Evolutionary conservation across 1,139 yeast species (phyloP), one percentile per base, ranked within the genome.

Genomic region (Pichia sp.): DNA sequence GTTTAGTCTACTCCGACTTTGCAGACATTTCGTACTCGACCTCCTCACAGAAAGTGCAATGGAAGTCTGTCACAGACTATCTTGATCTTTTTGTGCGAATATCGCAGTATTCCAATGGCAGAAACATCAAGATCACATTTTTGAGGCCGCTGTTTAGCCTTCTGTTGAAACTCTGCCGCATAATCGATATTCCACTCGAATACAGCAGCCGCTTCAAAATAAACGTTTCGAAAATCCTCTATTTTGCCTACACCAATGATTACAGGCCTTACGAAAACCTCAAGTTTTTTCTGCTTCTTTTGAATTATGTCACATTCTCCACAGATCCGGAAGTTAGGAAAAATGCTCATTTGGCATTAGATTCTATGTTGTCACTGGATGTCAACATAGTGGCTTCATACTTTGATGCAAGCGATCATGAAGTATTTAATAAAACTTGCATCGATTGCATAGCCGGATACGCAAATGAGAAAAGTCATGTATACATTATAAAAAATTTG

Each of bases 291-390:
- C 12, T n/a, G n/a, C 2, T 30, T 4, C 9, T 48, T n/a, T 21
- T 48, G n/a, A 36, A 47, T n/a, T 48, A 44, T 30, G 12, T 48
- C 6, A 23, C 47, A 23, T 48, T 43, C 22, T 44, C 47, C 10
- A 4, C 34, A 5, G 23, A 26, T 36, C 3, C 13, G 13, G 25
- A 19, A 10, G 21, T 48, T 4, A 43, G 47, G 26, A 6, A 16
- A 6, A 10, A 19, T 4, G 41, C 50, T 12, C n/a, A n/a, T 9
- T 5, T 19, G 8, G 21, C 47, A 8, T 8, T 48, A 9, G 18
- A 30, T 18, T 9, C 25, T 9, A 36, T 48, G 40, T 21, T 48
- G 4, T 7, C 19, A 5, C 43, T 41, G 47, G 39, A 48, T 42
- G 23, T 37, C 16, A 4, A 36, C 8, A 28, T 34, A 13, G 37